These are phyloP conservation scores for Clonostachys byssicola DNA, from an alignment of 2,329 filamentous ascomycete genomes.

Conservation along the genomic window DNA sequence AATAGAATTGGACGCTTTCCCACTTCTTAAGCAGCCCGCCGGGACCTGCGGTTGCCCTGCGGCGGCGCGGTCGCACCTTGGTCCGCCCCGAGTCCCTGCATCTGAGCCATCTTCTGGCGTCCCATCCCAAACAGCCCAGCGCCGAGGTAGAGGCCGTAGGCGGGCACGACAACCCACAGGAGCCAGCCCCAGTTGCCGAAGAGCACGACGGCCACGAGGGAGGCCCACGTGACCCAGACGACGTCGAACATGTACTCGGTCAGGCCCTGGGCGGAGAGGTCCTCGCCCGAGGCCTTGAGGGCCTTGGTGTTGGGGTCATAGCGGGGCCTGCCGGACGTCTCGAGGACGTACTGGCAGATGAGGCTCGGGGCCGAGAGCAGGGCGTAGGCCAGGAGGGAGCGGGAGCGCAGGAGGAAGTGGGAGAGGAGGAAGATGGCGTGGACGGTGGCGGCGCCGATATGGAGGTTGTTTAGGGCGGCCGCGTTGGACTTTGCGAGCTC, in stretches of 20 bases:
- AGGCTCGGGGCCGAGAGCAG: slow-evolving; percentile 72
- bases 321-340: slow-evolving; percentile 75
- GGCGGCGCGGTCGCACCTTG: slow-evolving; percentile 18
- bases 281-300: slow-evolving; percentile 78
- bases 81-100: slow-evolving; percentile 27
- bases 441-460: slow-evolving; percentile 67
- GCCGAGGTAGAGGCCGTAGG: slow-evolving; percentile 51
- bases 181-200: slow-evolving; percentile 75
- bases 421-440: slow-evolving; percentile 73
- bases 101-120: slow-evolving; percentile 45
- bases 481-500: slow-evolving; percentile 74
- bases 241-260: slow-evolving; percentile 99
- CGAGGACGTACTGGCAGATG: slow-evolving; percentile 79
- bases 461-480: slow-evolving; percentile 73
- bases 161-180: slow-evolving; percentile 49
- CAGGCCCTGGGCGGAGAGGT: slow-evolving; percentile 80
- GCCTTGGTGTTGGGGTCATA: slow-evolving; percentile 60
- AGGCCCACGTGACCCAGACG: slow-evolving; percentile 89
- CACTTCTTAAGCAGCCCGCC: slow-evolving; percentile 41
- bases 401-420: slow-evolving; percentile 61
- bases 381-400: slow-evolving; percentile 64
- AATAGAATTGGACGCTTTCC: neutral
- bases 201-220: slow-evolving; percentile 65
- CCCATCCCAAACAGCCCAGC: slow-evolving; percentile 49
- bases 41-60: slow-evolving; percentile 48